A percentile compares a stretch with the other conserved stretches of the same genome.
These are phyloP conservation scores for Nitzschia inconspicua DNA, from an alignment of 108 stramenopile genomes.

Conservation along the genomic window DNA sequence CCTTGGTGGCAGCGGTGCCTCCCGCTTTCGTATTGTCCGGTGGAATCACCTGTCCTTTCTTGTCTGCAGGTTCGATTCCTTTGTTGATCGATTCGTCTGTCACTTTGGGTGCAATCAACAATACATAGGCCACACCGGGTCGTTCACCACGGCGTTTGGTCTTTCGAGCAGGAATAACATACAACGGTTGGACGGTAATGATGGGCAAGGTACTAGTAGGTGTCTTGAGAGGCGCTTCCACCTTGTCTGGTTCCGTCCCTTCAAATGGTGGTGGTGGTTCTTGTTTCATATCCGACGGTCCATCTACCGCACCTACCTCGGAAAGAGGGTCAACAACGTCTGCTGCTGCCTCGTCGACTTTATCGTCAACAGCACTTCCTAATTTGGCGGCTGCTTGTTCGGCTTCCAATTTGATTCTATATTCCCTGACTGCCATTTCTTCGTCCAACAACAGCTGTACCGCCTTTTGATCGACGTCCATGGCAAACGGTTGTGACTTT, in stretches of 20 bases:
- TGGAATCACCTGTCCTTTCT: constrained; percentile 1
- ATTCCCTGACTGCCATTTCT: constrained; percentile 10
- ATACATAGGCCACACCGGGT: constrained; percentile 40
- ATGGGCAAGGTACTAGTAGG: constrained; percentile 11
- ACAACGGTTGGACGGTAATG: constrained; percentile 38
- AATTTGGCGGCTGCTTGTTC: constrained; percentile 1
- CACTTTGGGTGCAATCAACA: constrained; percentile 36
- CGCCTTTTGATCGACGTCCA: constrained; percentile 20
- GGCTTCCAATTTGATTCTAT: constrained; percentile 10
- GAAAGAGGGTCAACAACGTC: background rate
- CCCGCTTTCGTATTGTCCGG: background rate
- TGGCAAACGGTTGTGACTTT: background rate
- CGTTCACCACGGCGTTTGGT: constrained; percentile 47
- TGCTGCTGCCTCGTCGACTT: background rate
- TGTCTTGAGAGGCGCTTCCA: background rate
- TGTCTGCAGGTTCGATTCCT: background rate
- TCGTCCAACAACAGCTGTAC: constrained; percentile 24
- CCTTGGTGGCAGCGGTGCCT: background rate
- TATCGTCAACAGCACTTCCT: constrained; percentile 1
- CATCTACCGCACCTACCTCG: background rate
- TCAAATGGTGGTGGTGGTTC: background rate
- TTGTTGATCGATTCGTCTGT: background rate
- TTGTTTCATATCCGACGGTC: background rate
- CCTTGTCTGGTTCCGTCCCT: background rate
- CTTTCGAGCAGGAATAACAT: constrained; percentile 49